phyloP scores from a whole-genome alignment of 2,329 filamentous ascomycete genomes.

The Phoma sp. region DNA sequence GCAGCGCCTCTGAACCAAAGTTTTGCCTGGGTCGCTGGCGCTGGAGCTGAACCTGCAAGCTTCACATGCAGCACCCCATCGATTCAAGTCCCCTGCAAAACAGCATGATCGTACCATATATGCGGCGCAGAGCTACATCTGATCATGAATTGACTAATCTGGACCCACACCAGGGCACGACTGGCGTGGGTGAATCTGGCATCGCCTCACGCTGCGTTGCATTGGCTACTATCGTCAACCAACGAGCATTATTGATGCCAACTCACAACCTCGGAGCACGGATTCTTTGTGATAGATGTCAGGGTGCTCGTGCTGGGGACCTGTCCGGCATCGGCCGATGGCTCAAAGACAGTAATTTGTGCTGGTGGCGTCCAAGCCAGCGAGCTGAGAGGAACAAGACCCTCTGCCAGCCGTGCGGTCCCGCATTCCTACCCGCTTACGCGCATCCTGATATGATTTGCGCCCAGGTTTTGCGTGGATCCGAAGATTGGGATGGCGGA shows the following conservation, averaged over 20 bases:
- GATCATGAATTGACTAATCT: conserved; percentile 10
- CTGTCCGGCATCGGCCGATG: conserved; percentile 10
- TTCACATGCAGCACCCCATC: conserved; percentile 4
- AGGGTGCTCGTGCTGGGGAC: conserved; percentile 10
- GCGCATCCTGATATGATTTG: conserved; percentile 39
- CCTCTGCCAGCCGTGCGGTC: conserved; percentile 21
- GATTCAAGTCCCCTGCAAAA: neutral
- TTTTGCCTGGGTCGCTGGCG: neutral
- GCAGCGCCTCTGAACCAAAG: neutral
- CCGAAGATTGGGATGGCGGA: conserved; percentile 37
- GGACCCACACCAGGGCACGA: conserved; percentile 13
- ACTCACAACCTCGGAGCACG: conserved; percentile 32
- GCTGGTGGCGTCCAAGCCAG: conserved; percentile 27
- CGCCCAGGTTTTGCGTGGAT: conserved; percentile 34
- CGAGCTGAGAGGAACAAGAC: conserved; percentile 27
- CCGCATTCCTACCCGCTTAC: conserved; percentile 22
- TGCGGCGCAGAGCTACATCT: conserved; percentile 6
- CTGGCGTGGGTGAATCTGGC: conserved; percentile 15
- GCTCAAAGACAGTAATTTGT: conserved; percentile 17
- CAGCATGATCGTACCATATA: conserved; percentile 4
- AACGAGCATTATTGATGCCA: conserved; percentile 26
- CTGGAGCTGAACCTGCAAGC: conserved; percentile 2
- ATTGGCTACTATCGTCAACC: conserved; percentile 24
- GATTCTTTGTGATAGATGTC: conserved; percentile 10
- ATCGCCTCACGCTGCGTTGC: conserved; percentile 21